Percentiles rank a stretch among this genome's conserved stretches.
These are phyloP conservation scores for Talaromyces sp. DNA, from an alignment of 2,329 filamentous ascomycete genomes.

Conservation along the genomic window DNA sequence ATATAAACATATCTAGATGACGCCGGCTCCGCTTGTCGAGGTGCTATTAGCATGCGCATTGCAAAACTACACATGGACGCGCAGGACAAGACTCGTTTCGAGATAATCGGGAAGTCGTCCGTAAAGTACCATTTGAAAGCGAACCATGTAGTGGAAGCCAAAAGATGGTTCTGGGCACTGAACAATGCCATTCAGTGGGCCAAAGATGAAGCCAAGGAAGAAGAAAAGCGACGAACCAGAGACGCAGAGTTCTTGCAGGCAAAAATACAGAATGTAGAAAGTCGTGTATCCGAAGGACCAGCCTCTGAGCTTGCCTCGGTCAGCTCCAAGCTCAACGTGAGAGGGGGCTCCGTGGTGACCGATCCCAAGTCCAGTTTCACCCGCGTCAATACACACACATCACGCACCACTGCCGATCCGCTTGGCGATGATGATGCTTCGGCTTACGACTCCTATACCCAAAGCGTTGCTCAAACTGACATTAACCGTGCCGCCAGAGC, in stretches of 20 bases:
- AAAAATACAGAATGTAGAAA: conserved; percentile 67
- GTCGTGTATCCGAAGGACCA: conserved; percentile 44
- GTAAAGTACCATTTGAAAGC: conserved; percentile 98
- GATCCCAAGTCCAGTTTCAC: conserved; percentile 40
- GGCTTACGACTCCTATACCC: conserved; percentile 54
- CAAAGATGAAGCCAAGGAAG: conserved; percentile 93
- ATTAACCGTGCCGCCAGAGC: conserved; percentile 49
- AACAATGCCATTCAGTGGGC: conserved; percentile 99
- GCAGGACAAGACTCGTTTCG: conserved; percentile 95
- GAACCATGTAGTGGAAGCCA: conserved; percentile 96
- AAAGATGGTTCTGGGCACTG: conserved; percentile 97
- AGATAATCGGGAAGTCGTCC: conserved; percentile 96
- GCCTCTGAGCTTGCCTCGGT: conserved; percentile 23
- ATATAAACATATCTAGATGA: conserved; percentile 60
- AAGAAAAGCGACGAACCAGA: conserved; percentile 70
- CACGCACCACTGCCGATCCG: conserved; percentile 47
- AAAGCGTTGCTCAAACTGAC: conserved; percentile 50
- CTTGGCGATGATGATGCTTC: conserved; percentile 53
- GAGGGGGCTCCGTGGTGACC: conserved; percentile 35
- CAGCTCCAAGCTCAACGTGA: conserved; percentile 34
- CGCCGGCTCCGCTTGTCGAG: conserved; percentile 89
- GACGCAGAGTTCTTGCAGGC: conserved; percentile 75
- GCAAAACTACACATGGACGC: conserved; percentile 92
- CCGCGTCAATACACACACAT: conserved; percentile 49
- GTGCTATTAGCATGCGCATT: conserved; percentile 98